Evolutionary conservation across 768 basidiomycete species (phyloP).

Genomic region (Calocera viscosa): DNA sequence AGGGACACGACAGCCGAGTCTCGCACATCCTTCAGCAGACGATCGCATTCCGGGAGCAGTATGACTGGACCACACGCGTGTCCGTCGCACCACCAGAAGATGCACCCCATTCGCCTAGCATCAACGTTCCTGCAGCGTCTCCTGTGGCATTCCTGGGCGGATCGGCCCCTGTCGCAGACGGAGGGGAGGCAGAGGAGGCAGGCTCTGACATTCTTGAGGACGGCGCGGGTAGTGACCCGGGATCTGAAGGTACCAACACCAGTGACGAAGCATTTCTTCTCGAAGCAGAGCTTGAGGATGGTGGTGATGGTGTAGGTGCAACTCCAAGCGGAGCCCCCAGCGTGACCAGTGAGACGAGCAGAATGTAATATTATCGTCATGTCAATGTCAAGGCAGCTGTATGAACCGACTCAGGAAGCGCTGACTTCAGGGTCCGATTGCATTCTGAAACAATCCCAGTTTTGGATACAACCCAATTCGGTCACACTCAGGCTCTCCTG

Average conservation of each 20-base stretch:
- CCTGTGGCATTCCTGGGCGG: not conserved
- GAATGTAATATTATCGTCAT: not conserved
- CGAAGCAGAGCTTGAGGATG: not conserved
- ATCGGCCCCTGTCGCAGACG: not conserved
- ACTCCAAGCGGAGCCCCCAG: not conserved
- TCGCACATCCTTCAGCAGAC: not conserved
- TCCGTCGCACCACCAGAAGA: conserved; percentile 1
- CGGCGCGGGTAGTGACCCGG: not conserved
- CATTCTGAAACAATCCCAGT: no score
- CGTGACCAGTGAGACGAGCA: conserved; percentile 1
- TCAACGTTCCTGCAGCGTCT: not conserved
- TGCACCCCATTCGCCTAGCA: not conserved
- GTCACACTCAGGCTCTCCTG: no score
- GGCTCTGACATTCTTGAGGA: not conserved
- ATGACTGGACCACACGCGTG: not conserved
- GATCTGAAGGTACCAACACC: not conserved
- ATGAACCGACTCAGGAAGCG: no score
- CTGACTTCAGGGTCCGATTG: no score
- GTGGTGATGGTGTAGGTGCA: not conserved
- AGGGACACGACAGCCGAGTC: not conserved
- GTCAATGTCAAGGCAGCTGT: no score
- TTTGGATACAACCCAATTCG: no score
- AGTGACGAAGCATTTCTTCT: not conserved
- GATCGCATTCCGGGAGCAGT: not conserved
- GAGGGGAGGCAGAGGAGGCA: not conserved